phyloP scores from a whole-genome alignment of 148 eudicot species.

The Chenopodium quinoa region DNA sequence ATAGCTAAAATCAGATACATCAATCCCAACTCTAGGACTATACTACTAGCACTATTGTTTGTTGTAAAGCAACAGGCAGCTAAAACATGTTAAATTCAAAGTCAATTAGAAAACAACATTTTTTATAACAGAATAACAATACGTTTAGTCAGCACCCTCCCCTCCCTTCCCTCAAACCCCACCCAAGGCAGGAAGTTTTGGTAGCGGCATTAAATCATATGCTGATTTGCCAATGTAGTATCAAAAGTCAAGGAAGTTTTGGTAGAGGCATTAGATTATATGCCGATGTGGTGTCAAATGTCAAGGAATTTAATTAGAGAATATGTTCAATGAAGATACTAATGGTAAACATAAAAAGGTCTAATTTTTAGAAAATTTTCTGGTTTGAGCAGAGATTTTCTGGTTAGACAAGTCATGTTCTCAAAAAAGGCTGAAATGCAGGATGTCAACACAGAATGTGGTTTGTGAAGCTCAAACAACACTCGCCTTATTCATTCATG shows the following conservation, averaged over 20 bases:
- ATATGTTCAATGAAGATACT: neutral
- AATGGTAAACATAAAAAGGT: neutral
- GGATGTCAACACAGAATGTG: neutral
- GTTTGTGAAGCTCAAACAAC: neutral
- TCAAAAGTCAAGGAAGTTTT: neutral
- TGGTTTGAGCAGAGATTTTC: neutral
- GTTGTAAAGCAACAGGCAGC: no score
- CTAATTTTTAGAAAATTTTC: neutral
- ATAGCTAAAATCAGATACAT: neutral
- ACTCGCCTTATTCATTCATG: neutral
- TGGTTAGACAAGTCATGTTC: neutral
- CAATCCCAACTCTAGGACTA: neutral
- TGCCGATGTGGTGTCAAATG: neutral
- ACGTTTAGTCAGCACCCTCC: no score
- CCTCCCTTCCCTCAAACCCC: neutral
- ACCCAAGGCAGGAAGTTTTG: neutral
- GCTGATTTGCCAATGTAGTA: neutral
- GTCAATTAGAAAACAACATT: no score
- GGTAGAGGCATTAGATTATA: neutral
- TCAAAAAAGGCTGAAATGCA: neutral
- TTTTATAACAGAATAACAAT: no score
- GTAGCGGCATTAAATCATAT: neutral
- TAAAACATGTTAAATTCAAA: no score
- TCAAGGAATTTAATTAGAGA: neutral
- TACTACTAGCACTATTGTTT: neutral